These are phyloP conservation scores for Lachancea fermentati DNA, from an alignment of 805 yeast genomes.

Conservation along the genomic window DNA sequence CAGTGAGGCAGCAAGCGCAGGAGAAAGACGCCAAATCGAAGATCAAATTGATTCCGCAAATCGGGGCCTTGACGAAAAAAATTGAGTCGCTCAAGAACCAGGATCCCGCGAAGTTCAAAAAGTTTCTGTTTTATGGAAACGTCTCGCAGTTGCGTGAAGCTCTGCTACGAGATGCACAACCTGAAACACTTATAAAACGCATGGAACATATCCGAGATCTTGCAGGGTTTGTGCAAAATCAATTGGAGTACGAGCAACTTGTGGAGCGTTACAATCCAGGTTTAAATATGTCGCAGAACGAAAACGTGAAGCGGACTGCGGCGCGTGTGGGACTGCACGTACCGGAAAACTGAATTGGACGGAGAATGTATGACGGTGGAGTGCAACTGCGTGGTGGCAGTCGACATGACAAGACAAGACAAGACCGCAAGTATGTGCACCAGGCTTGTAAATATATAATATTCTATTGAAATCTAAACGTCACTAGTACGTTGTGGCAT, in stretches of 20 bases:
- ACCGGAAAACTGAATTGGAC: too few species aligned
- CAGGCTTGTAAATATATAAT: too few species aligned
- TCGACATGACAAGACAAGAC: too few species aligned
- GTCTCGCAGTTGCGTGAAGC: slow-evolving; percentile 13
- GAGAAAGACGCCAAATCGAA: slow-evolving; percentile 3
- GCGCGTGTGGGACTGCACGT: slow-evolving; percentile 79
- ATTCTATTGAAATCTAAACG: too few species aligned
- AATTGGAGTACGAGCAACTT: slow-evolving; percentile 70
- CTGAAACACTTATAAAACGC: slow-evolving; percentile 8
- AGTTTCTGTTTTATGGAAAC: slow-evolving; percentile 15
- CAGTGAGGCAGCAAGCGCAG: slow-evolving; percentile 14
- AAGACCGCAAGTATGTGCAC: too few species aligned
- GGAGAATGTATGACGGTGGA: too few species aligned
- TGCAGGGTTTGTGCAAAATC: slow-evolving; percentile 57
- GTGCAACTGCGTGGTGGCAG: too few species aligned
- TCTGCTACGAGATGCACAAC: slow-evolving; percentile 7
- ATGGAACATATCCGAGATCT: slow-evolving; percentile 50
- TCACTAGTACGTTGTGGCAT: slow-evolving; percentile 1
- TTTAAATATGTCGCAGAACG: slow-evolving; percentile 66
- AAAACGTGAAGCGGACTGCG: slow-evolving; percentile 76
- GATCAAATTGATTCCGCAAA: slow-evolving; percentile 6
- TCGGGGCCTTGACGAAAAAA: slow-evolving; percentile 13
- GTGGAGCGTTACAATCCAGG: slow-evolving; percentile 87
- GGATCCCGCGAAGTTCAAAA: slow-evolving; percentile 13
- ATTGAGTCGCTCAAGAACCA: slow-evolving; percentile 13